phyloP scores from a whole-genome alignment of 148 eudicot genomes.

The Fallopia convolvulus region DNA sequence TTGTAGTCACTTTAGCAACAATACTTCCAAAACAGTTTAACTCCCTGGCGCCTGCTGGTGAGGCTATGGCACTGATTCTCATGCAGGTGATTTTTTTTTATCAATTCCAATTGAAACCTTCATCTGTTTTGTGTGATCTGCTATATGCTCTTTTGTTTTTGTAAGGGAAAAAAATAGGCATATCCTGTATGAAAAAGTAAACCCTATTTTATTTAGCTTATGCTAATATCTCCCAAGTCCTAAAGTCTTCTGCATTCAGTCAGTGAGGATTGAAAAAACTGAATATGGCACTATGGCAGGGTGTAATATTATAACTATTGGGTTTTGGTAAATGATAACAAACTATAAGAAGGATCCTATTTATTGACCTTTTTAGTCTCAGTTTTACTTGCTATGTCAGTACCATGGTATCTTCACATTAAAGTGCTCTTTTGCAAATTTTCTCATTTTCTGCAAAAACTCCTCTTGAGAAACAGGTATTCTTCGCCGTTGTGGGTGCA shows the following conservation, averaged over 20 bases:
- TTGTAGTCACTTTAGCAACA: slow-evolving; percentile 71
- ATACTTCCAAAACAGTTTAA: slow-evolving; percentile 49
- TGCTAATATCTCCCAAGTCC: not conserved
- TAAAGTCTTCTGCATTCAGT: not conserved
- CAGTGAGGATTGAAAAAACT: not conserved
- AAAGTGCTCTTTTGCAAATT: not conserved
- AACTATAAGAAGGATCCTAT: not conserved
- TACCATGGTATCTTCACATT: not conserved
- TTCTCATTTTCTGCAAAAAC: not conserved
- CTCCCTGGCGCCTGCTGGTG: slow-evolving; percentile 75
- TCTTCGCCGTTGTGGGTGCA: slow-evolving; percentile 82
- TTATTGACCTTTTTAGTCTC: not conserved
- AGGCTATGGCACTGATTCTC: slow-evolving; percentile 63
- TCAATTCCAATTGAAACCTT: not conserved
- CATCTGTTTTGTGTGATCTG: not conserved
- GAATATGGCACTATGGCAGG: not conserved
- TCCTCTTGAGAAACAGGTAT: slow-evolving; percentile 38
- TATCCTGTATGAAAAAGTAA: too few species aligned
- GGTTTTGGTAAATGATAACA: not conserved
- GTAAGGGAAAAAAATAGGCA: too few species aligned
- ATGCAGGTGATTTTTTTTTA: slow-evolving; percentile 58
- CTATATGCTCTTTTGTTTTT: not conserved
- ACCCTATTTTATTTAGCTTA: not conserved
- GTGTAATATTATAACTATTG: too few species aligned
- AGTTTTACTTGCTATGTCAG: not conserved